phyloP scores from a whole-genome alignment of 306 rosid species.

The Cotoneaster glaucophyllus region DNA sequence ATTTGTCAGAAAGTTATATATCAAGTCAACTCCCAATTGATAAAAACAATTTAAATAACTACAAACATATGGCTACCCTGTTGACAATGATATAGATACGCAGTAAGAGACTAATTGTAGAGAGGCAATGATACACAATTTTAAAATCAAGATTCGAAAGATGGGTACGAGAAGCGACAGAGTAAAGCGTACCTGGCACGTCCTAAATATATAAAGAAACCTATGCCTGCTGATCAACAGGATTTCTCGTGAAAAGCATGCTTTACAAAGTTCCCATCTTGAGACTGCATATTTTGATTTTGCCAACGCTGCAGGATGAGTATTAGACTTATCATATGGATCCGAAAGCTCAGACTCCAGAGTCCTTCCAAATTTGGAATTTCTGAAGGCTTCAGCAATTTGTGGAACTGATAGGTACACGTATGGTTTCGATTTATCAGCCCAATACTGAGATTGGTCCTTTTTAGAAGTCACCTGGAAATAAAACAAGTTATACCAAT shows the following conservation, averaged over 20 bases:
- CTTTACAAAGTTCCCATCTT: slow-evolving; percentile 48
- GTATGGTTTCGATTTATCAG: slow-evolving; percentile 63
- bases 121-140: background rate
- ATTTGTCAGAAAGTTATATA: background rate
- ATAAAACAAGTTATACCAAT: background rate
- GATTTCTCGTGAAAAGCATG: slow-evolving; percentile 61
- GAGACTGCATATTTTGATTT: slow-evolving; percentile 47
- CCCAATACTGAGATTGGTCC: slow-evolving; percentile 93
- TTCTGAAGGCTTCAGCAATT: slow-evolving; percentile 62
- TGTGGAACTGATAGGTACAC: slow-evolving; percentile 47
- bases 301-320: slow-evolving; percentile 62
- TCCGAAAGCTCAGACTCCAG: slow-evolving; percentile 32
- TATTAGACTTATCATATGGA: slow-evolving; percentile 47
- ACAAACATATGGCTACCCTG: background rate
- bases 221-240: slow-evolving; percentile 56
- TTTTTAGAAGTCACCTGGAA: slow-evolving; percentile 76
- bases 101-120: background rate
- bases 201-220: slow-evolving; percentile 78
- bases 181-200: slow-evolving; percentile 57
- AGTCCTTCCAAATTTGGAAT: slow-evolving; percentile 51
- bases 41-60: background rate
- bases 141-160: background rate
- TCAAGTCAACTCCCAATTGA: background rate
- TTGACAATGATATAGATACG: background rate
- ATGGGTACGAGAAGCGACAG: background rate